Evolutionary conservation across 2,329 filamentous ascomycete genomes (phyloP).

Genomic region (Aspergillus brunneoviolaceus): DNA sequence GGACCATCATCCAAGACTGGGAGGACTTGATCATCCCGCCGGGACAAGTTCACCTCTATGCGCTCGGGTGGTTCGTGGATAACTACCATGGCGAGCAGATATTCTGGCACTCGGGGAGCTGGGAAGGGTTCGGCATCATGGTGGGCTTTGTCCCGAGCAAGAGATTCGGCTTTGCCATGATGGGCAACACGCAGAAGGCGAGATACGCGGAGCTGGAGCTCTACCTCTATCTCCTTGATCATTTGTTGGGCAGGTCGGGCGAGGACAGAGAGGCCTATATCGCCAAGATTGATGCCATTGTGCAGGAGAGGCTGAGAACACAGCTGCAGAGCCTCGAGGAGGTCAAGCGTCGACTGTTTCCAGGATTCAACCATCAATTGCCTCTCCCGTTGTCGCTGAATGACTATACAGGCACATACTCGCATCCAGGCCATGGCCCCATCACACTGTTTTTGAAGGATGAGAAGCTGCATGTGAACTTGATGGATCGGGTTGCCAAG

Average conservation of each 20-base stretch:
- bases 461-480: constrained; percentile 11
- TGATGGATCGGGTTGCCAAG: constrained; percentile 14
- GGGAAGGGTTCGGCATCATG: constrained; percentile 22
- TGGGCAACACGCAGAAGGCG: constrained; percentile 21
- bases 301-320: background rate
- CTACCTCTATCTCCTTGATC: constrained; percentile 18
- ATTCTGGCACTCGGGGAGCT: constrained; percentile 25
- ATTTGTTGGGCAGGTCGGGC: constrained; percentile 11
- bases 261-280: constrained; percentile 11
- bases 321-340: background rate
- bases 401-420: constrained; percentile 20
- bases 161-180: constrained; percentile 24
- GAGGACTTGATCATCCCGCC: constrained; percentile 13
- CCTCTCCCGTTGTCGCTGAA: constrained; percentile 15
- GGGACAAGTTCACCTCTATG: constrained; percentile 14
- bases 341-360: constrained; percentile 14
- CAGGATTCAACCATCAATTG: constrained; percentile 8
- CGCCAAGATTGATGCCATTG: background rate
- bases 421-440: constrained; percentile 8
- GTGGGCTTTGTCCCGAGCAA: constrained; percentile 25
- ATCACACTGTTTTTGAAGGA: constrained; percentile 7
- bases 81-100: constrained; percentile 22
- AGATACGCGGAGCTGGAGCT: constrained; percentile 13
- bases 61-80: constrained; percentile 25
- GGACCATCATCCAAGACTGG: constrained; percentile 11